Percentiles rank a stretch among this genome's conserved stretches.
These are phyloP conservation scores for Lentinula sp. DNA, from an alignment of 768 basidiomycete genomes.

Conservation along the genomic window DNA sequence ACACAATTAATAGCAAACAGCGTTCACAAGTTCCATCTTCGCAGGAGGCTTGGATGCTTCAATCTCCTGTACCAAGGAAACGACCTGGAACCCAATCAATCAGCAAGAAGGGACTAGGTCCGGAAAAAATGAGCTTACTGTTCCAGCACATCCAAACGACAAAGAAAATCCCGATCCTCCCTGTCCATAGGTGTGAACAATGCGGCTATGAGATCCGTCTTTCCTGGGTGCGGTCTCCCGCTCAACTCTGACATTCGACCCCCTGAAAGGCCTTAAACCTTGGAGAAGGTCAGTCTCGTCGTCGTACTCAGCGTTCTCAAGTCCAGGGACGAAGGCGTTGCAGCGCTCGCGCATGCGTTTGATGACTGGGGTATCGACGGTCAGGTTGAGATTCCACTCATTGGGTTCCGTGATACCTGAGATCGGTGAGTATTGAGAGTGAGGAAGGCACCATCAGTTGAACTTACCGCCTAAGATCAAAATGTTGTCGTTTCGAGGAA, in stretches of 20 bases:
- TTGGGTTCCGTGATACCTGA: constrained; percentile 19
- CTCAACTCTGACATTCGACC: constrained; percentile 21
- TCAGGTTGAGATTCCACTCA: constrained; percentile 18
- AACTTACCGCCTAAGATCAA: constrained; percentile 23
- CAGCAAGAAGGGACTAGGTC: not conserved
- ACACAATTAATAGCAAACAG: not conserved
- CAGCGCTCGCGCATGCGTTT: constrained; percentile 23
- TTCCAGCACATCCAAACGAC: constrained; percentile 18
- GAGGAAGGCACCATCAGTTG: constrained; percentile 7
- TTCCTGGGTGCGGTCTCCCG: constrained; percentile 14
- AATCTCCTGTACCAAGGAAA: not conserved
- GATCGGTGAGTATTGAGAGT: not conserved
- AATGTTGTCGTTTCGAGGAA: constrained; percentile 28
- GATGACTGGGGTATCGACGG: constrained; percentile 21
- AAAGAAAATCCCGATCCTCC: constrained; percentile 21
- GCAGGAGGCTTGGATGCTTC: not conserved
- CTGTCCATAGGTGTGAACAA: constrained; percentile 21
- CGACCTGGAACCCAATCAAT: not conserved
- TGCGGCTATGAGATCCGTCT: constrained; percentile 11
- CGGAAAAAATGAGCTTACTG: constrained; percentile 2
- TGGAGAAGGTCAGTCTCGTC: constrained; percentile 19
- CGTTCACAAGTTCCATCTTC: not conserved
- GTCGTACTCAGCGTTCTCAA: constrained; percentile 21
- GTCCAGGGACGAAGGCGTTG: constrained; percentile 20
- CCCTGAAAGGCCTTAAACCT: constrained; percentile 22